Conservation (phyloP, 2,329 filamentous ascomycete species). For the Clonostachys rosea region DNA sequence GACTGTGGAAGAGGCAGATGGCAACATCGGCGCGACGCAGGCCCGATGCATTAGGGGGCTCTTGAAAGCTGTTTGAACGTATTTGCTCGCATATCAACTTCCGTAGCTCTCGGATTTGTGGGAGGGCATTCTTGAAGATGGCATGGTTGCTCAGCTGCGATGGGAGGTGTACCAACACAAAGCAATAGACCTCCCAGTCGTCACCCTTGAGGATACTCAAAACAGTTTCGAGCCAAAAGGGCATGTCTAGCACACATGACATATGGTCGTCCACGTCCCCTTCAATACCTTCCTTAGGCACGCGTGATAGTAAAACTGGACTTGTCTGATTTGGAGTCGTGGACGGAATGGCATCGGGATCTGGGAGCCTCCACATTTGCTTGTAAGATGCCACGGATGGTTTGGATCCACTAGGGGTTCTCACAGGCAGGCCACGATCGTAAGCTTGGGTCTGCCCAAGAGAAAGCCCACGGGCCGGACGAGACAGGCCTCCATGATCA, state of each 20-base stretch:
- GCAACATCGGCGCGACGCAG: conserved; percentile 85
- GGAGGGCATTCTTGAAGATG: conserved; percentile 70
- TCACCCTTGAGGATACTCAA: conserved; percentile 68
- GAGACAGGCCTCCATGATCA: conserved; percentile 29
- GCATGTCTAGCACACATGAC: conserved; percentile 46
- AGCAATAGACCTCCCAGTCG: conserved; percentile 93
- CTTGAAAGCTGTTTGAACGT: conserved; percentile 69
- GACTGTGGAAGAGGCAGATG: conserved; percentile 79
- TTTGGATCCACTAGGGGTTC: conserved; percentile 35
- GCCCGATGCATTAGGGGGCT: conserved; percentile 74
- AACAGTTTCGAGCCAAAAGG: conserved; percentile 72
- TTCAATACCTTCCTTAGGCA: conserved; percentile 3
- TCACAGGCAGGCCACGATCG: conserved; percentile 33
- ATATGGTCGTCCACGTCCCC: conserved; percentile 7
- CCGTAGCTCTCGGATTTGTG: conserved; percentile 72
- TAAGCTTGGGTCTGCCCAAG: conserved; percentile 39
- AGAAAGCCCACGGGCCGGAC: conserved; percentile 45
- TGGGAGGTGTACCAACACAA: conserved; percentile 78
- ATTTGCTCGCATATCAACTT: conserved; percentile 79
- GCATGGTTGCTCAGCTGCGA: conserved; percentile 88
- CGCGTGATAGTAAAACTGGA: conserved; percentile 22
- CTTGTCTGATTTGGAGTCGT: conserved; percentile 39
- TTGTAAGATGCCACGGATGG: conserved; percentile 27
- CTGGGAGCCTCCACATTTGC: conserved; percentile 55
- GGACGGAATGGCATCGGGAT: conserved; percentile 49